A percentile compares a stretch with the other conserved stretches of the same genome.
These are phyloP conservation scores for Hibiscus syriacus DNA, from an alignment of 345 rosid genomes.

Conservation along the genomic window DNA sequence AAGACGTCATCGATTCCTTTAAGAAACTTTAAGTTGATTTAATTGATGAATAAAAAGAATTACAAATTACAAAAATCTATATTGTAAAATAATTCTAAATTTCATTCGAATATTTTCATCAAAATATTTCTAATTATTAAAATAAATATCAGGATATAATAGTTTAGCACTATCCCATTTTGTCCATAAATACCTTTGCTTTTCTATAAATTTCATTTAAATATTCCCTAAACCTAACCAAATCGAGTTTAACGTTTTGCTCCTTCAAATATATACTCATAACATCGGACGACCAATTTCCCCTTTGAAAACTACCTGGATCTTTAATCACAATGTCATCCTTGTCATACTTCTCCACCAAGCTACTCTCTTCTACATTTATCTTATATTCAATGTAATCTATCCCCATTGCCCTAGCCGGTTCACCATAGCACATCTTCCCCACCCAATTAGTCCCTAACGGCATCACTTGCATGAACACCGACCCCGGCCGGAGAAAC, in stretches of 20 bases:
- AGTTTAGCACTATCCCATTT: constrained; percentile 2
- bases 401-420: constrained; percentile 39
- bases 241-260: constrained; percentile 44
- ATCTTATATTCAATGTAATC: constrained; percentile 35
- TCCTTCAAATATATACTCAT: constrained; percentile 56
- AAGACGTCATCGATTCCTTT: no score
- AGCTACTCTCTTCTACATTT: constrained; percentile 36
- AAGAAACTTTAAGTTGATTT: no score
- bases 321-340: constrained; percentile 35
- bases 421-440: constrained; percentile 27
- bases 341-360: constrained; percentile 31
- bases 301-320: constrained; percentile 27
- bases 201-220: constrained; percentile 28
- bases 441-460: constrained; percentile 10
- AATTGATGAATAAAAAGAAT: no score
- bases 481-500: constrained; percentile 45
- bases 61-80: no score
- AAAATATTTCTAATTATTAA: not conserved
- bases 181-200: constrained; percentile 38
- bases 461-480: constrained; percentile 12
- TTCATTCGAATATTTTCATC: not conserved
- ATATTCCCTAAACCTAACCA: constrained; percentile 34
- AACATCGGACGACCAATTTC: constrained; percentile 25
- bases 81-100: not conserved
- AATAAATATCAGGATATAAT: not conserved